Base-by-base conservation (phyloP, 257 asterid species). In the Gynochthodes officinalis region DNA sequence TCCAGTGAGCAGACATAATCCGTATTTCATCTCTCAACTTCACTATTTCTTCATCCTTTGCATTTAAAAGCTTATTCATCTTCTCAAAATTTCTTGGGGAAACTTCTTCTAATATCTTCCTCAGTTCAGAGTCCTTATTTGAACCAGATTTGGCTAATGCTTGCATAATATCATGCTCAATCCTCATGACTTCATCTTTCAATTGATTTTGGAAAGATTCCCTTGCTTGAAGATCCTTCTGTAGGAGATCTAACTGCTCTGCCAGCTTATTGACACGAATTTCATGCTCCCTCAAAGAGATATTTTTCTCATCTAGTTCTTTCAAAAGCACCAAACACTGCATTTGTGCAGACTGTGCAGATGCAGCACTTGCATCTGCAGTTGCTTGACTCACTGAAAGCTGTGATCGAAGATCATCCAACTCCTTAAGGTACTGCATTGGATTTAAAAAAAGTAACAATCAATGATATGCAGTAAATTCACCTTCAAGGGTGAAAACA, bases 1-100 rank as follows among this genome's bases (percentile, higher is more conserved):
- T 94, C 95, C 96, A 94, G 69, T 91, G 98, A 71, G 97, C 87
- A 71, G 99, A 95, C 92, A 89, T 86, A 60, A 87, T 48, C 84
- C 87, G 84, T 71, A 92, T 78, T 79, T 91, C 99, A 49, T 92
- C 92, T 76, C 90, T 86, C 76, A 95, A 81, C 75, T 85, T 82
- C 67, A 87, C 82, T 55, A 94, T 90, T 65, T 91, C 99, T 13
- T 83, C 92, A 80, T 94, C 99, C 75, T 94, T 94, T 14, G 82
- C 62, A 2, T 54, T n/a, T 77, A 94, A 82, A 52, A 88, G 93
- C 77, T 78, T 88, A 66, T 87, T 86, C 37, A 94, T 88, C 69
- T 80, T 88, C 43, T 85, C 92, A 35, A 80, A 75, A 68, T 86
- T 91, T 50, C 62, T 93, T 0, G 96, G 97, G 7, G 97, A 89